These are phyloP conservation scores for Rhizopus delemar DNA, from an alignment of 371 early-diverging fungal species.

Conservation along the genomic window DNA sequence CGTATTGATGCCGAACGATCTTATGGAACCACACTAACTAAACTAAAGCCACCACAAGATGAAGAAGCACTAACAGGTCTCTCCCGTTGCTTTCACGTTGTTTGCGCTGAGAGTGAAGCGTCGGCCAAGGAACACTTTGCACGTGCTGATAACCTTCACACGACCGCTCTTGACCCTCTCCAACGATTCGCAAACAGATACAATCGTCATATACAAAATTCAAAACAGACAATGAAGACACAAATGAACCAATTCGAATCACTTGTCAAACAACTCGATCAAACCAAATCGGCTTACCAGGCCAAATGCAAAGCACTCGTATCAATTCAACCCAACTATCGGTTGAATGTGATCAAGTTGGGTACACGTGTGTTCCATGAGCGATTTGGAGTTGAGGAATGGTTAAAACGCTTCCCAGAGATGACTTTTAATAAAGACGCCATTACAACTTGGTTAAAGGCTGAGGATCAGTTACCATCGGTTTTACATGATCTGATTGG, in stretches of 20 bases:
- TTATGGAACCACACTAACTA: conserved; percentile 23
- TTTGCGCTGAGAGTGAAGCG: conserved; percentile 62
- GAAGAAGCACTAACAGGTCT: conserved; percentile 43
- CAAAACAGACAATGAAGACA: conserved; percentile 53
- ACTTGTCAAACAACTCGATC: conserved; percentile 14
- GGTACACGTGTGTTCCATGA: conserved; percentile 16
- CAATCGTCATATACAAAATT: conserved; percentile 40
- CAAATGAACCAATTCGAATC: conserved; percentile 45
- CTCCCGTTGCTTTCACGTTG: conserved; percentile 67
- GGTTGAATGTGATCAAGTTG: conserved; percentile 10
- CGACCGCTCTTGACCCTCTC: conserved; percentile 64
- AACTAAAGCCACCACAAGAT: too few species aligned
- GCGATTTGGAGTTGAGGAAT: conserved; percentile 15
- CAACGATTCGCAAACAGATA: conserved; percentile 53
- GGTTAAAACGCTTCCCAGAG: conserved; percentile 4
- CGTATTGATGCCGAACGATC: conserved; percentile 64
- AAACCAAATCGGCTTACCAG: conserved; percentile 13
- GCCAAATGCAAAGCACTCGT: conserved; percentile 23
- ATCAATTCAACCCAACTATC: conserved; percentile 17
- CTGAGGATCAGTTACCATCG: neutral
- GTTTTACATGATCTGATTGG: conserved; percentile 1
- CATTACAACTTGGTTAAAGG: neutral
- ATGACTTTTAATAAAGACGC: too few species aligned
- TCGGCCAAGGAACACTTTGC: conserved; percentile 57
- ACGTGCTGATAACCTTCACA: conserved; percentile 60